These are phyloP conservation scores for Fusarium incarnatum DNA, from an alignment of 2,329 filamentous ascomycete species.

Conservation along the genomic window DNA sequence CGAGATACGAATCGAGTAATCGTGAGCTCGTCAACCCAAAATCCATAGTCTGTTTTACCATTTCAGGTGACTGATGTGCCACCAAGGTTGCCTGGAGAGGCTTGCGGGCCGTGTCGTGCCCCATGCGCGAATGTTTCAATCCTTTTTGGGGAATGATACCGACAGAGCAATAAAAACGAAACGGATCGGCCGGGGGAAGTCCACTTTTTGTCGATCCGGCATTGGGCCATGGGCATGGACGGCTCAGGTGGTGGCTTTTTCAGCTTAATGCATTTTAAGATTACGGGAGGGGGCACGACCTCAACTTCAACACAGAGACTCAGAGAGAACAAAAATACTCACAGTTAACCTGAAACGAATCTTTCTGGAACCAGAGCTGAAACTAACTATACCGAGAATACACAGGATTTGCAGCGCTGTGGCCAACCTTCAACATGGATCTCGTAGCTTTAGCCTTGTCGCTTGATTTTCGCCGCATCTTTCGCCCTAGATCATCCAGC, in stretches of 20 bases:
- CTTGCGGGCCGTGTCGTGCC: constrained; percentile 15
- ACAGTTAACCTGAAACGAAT: constrained; percentile 29
- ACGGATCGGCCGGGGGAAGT: constrained; percentile 19
- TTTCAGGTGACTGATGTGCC: constrained; percentile 28
- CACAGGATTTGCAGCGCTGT: constrained; percentile 2
- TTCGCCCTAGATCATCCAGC: not conserved
- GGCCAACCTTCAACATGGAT: not conserved
- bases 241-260: constrained; percentile 15
- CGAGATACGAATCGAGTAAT: not conserved
- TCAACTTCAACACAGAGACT: too few species aligned
- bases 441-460: not conserved
- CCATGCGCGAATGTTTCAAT: constrained; percentile 17
- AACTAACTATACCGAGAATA: constrained; percentile 19
- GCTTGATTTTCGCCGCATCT: not conserved
- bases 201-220: constrained; percentile 21
- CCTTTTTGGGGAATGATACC: constrained; percentile 7
- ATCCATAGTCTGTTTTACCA: constrained; percentile 16
- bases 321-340: not conserved
- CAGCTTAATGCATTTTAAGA: constrained; percentile 22
- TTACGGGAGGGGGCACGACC: constrained; percentile 6
- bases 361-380: constrained; percentile 27
- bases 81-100: constrained; percentile 2
- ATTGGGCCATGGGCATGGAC: constrained; percentile 10
- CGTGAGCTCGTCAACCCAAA: not conserved
- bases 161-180: constrained; percentile 20